phyloP scores from a whole-genome alignment of 345 rosid species.

The Combretum micranthum region DNA sequence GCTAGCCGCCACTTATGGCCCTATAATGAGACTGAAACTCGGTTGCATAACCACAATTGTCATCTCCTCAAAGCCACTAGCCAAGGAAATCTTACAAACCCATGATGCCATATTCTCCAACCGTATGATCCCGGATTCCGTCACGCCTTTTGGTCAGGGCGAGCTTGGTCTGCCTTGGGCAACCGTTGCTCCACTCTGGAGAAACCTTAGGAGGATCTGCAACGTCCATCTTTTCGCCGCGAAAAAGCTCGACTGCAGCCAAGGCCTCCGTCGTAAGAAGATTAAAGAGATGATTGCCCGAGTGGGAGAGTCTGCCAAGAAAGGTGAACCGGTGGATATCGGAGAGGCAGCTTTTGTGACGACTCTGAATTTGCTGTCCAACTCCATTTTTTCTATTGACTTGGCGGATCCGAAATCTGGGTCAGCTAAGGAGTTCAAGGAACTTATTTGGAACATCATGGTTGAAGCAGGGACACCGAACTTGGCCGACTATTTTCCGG shows the following conservation, averaged over 20 bases:
- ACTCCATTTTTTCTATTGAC: constrained; percentile 36
- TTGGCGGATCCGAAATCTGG: constrained; percentile 20
- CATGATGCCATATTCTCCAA: constrained; percentile 9
- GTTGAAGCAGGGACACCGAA: constrained; percentile 35
- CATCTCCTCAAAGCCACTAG: constrained; percentile 11
- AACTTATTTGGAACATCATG: constrained; percentile 23
- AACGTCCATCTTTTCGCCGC: constrained; percentile 8
- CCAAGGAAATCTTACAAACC: constrained; percentile 20
- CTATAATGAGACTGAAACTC: constrained; percentile 17
- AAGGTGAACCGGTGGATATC: constrained; percentile 26
- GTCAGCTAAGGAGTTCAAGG: constrained; percentile 18
- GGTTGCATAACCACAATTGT: constrained; percentile 19
- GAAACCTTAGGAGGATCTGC: constrained; percentile 18
- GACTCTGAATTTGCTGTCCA: constrained; percentile 30
- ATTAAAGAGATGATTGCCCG: constrained; percentile 18
- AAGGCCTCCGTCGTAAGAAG: constrained; percentile 7
- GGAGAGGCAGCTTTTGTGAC: constrained; percentile 34
- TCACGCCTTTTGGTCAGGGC: constrained; percentile 1
- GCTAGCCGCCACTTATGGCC: constrained; percentile 22
- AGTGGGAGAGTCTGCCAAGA: constrained; percentile 13
- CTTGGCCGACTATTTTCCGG: constrained; percentile 35
- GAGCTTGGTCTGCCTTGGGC: constrained; percentile 9
- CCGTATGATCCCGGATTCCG: constrained; percentile 10
- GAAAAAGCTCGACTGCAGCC: constrained; percentile 15
- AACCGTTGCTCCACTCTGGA: constrained; percentile 14